phyloP scores from a whole-genome alignment of 2,329 filamentous ascomycete species.

The Thielaviopsis euricoi region DNA sequence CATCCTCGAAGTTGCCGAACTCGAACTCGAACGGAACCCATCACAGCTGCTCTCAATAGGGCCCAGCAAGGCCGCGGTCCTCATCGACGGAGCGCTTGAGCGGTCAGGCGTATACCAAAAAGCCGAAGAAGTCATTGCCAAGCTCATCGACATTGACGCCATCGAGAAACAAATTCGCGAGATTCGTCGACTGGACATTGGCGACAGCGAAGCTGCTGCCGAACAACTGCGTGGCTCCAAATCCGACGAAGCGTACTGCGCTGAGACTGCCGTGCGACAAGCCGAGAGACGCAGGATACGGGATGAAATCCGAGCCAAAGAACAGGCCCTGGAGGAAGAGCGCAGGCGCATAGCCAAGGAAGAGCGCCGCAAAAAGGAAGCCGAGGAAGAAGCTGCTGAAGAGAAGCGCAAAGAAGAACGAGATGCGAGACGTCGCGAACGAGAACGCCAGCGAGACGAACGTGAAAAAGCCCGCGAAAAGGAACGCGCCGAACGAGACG shows the following conservation, averaged over 20 bases:
- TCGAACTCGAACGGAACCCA: constrained; percentile 61
- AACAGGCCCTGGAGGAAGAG: constrained; percentile 44
- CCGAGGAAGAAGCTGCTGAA: constrained; percentile 32
- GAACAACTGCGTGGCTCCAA: constrained; percentile 51
- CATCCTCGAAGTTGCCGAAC: constrained; percentile 52
- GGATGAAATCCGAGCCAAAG: constrained; percentile 41
- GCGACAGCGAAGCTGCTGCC: constrained; percentile 47
- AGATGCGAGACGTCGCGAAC: constrained; percentile 31
- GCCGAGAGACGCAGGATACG: constrained; percentile 44
- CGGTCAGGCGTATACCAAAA: constrained; percentile 60
- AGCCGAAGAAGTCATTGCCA: constrained; percentile 49
- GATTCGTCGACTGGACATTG: constrained; percentile 50
- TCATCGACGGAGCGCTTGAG: constrained; percentile 65
- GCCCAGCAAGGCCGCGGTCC: constrained; percentile 53
- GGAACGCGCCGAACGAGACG: constrained; percentile 19
- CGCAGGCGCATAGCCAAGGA: constrained; percentile 41
- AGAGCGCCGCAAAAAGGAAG: constrained; percentile 34
- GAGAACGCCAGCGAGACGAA: constrained; percentile 39
- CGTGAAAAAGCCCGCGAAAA: constrained; percentile 29
- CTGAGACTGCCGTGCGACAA: constrained; percentile 44
- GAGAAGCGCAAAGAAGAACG: constrained; percentile 32
- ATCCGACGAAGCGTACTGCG: constrained; percentile 57
- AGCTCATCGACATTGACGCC: constrained; percentile 48
- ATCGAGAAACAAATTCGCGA: constrained; percentile 57
- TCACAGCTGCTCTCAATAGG: constrained; percentile 56